Conservation (phyloP, 345 rosid species). For the Xanthoceras sorbifolium region DNA sequence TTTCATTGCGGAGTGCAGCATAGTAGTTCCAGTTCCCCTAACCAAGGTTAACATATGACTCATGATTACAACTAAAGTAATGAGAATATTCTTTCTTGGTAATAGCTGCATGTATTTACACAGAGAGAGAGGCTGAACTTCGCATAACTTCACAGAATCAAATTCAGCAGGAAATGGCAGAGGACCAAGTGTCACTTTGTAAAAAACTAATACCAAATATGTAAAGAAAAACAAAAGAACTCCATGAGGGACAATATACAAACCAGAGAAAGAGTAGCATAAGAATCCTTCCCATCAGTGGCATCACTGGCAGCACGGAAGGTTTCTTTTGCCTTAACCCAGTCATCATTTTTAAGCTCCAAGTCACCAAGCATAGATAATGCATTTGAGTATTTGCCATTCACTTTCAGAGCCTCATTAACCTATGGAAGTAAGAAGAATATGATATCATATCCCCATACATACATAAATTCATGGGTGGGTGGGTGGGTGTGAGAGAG, state of each 20-base stretch:
- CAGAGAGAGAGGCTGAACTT: not conserved
- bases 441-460: constrained; percentile 11
- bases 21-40: constrained; percentile 99
- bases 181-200: not conserved
- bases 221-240: not conserved
- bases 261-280: constrained; percentile 91
- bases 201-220: not conserved
- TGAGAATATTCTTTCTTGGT: not conserved
- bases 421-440: constrained; percentile 45
- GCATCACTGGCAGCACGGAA: constrained; percentile 95
- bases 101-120: not conserved
- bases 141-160: not conserved
- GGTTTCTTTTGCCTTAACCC: constrained; percentile 99
- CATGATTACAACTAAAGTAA: not conserved
- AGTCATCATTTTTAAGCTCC: constrained; percentile 98
- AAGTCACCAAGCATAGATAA: constrained; percentile 95
- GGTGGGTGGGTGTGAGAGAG: not conserved
- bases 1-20: constrained; percentile 97
- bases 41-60: constrained; percentile 25
- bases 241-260: constrained; percentile 14
- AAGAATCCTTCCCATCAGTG: constrained; percentile 94
- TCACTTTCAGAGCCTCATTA: constrained; percentile 88
- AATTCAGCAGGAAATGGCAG: not conserved
- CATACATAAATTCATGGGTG: constrained; percentile 12
- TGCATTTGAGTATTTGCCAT: constrained; percentile 80